phyloP scores from a whole-genome alignment of 352 stramenopile genomes.

The Globisporangium irregulare region DNA sequence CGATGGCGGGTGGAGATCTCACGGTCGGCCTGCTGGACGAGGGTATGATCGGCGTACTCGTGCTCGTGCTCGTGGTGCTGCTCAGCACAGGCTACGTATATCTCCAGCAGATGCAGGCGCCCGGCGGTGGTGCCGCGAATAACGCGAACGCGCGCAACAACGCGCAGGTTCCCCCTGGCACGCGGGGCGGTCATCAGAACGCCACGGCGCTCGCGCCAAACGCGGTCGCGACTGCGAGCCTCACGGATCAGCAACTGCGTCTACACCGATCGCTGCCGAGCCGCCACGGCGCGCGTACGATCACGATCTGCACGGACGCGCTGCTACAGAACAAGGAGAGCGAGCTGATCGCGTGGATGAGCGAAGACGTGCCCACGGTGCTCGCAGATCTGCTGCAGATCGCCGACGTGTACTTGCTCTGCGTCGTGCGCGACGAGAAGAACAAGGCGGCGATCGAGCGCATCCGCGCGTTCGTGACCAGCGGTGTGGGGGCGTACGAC shows the following conservation, averaged over 20 bases:
- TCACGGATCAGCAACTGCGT: slow-evolving; percentile 52
- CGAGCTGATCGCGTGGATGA: slow-evolving; percentile 38
- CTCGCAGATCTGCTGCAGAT: slow-evolving; percentile 59
- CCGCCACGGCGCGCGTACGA: slow-evolving; percentile 54
- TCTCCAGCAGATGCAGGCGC: slow-evolving; percentile 52
- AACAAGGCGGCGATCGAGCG: slow-evolving; percentile 32
- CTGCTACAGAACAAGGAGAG: slow-evolving; percentile 34
- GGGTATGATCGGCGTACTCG: slow-evolving; percentile 61
- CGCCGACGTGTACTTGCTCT: slow-evolving; percentile 70
- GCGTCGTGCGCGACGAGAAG: slow-evolving; percentile 31
- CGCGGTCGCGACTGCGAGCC: slow-evolving; percentile 30
- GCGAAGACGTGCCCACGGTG: slow-evolving; percentile 38
- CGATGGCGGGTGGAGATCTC: slow-evolving; percentile 31
- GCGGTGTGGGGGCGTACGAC: slow-evolving; percentile 25
- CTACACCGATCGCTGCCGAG: slow-evolving; percentile 59
- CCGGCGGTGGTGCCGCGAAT: slow-evolving; percentile 5
- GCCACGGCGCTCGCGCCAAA: slow-evolving; percentile 18
- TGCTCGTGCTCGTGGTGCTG: slow-evolving; percentile 69
- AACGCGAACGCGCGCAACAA: slow-evolving; percentile 4
- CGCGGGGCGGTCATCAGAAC: slow-evolving; percentile 16
- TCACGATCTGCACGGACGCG: slow-evolving; percentile 65
- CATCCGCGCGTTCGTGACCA: slow-evolving; percentile 47
- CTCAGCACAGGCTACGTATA: slow-evolving; percentile 77
- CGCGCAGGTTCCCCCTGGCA: slow-evolving; percentile 6
- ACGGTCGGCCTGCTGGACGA: slow-evolving; percentile 63